Conservation (phyloP, 805 yeast species). For the Kazachstania kunashirensis region DNA sequence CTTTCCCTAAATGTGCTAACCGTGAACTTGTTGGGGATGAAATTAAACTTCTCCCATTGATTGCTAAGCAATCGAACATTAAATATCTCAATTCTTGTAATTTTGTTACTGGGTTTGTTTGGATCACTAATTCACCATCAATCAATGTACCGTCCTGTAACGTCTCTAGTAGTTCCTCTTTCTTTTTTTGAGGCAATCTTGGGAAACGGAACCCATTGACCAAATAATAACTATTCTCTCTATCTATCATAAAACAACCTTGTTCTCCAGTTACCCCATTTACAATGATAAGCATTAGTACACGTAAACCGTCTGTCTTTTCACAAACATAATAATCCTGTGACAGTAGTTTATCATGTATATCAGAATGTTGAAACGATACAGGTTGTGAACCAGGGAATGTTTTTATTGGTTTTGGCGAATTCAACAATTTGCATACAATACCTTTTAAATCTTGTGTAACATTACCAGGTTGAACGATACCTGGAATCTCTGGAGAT, state of each 20-base stretch:
- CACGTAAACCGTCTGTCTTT: slow-evolving; percentile 87
- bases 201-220: slow-evolving; percentile 86
- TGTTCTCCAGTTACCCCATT: slow-evolving; percentile 69
- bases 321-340: slow-evolving; percentile 93
- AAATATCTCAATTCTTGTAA: slow-evolving; percentile 65
- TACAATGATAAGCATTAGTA: slow-evolving; percentile 56
- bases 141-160: slow-evolving; percentile 81
- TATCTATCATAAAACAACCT: slow-evolving; percentile 77
- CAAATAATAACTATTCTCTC: slow-evolving; percentile 79
- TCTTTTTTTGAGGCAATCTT: slow-evolving; percentile 27
- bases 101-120: slow-evolving; percentile 43
- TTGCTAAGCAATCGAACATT: slow-evolving; percentile 83
- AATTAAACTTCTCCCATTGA: slow-evolving; percentile 64
- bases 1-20: slow-evolving; percentile 75
- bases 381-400: slow-evolving; percentile 97
- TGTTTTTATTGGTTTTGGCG: slow-evolving; percentile 37
- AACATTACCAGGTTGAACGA: slow-evolving; percentile 60
- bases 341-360: slow-evolving; percentile 46
- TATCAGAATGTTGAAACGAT: slow-evolving; percentile 70
- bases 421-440: slow-evolving; percentile 53
- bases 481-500: slow-evolving; percentile 84
- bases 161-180: slow-evolving; percentile 30
- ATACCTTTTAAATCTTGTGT: slow-evolving; percentile 56
- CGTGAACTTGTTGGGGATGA: slow-evolving; percentile 69
- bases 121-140: slow-evolving; percentile 89